Evolutionary conservation across 805 yeast genomes (phyloP).

Genomic region (Wilhelminamyces savonicus): DNA sequence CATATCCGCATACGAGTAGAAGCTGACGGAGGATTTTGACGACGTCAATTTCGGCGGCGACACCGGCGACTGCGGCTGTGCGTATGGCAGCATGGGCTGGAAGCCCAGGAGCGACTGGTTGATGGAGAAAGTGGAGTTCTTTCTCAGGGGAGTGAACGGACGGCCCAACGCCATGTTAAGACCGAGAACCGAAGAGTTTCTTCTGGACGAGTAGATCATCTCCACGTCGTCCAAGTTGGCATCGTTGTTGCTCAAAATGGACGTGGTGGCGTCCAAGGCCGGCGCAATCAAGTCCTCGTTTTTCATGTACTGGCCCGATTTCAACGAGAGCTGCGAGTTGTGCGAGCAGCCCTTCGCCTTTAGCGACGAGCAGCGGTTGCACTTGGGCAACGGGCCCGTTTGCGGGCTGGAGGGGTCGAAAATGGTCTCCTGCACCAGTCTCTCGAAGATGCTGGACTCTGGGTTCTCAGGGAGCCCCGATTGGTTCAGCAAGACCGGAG

Average conservation of each 20-base stretch:
- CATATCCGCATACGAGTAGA: constrained; percentile 78
- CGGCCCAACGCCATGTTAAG: constrained; percentile 44
- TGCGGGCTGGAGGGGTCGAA: constrained; percentile 5
- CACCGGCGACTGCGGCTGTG: constrained; percentile 20
- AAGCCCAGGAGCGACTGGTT: constrained; percentile 5
- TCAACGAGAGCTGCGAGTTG: constrained; percentile 18
- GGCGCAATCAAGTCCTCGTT: constrained; percentile 73
- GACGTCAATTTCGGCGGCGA: constrained; percentile 35
- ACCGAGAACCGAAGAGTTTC: constrained; percentile 49
- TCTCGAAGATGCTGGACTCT: constrained; percentile 30
- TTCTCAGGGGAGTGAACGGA: constrained; percentile 32
- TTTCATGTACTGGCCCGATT: constrained; percentile 22
- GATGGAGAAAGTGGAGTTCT: constrained; percentile 23
- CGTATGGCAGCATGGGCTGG: constrained; percentile 6
- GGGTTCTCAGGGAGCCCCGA: too few species aligned
- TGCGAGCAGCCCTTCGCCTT: constrained; percentile 15
- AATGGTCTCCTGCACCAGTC: constrained; percentile 33
- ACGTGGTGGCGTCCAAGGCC: constrained; percentile 69
- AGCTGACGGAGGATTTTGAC: constrained; percentile 38
- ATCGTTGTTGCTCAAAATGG: constrained; percentile 53
- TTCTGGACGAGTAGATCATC: constrained; percentile 53
- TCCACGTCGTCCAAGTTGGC: constrained; percentile 66
- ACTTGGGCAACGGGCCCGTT: not conserved
- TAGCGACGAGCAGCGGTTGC: not conserved
- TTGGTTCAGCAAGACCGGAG: constrained; percentile 10